A percentile compares a stretch with the other conserved stretches of the same genome.
phyloP scores from a whole-genome alignment of 2,329 filamentous ascomycete species.

The Gnomoniopsis smithogilvyi region DNA sequence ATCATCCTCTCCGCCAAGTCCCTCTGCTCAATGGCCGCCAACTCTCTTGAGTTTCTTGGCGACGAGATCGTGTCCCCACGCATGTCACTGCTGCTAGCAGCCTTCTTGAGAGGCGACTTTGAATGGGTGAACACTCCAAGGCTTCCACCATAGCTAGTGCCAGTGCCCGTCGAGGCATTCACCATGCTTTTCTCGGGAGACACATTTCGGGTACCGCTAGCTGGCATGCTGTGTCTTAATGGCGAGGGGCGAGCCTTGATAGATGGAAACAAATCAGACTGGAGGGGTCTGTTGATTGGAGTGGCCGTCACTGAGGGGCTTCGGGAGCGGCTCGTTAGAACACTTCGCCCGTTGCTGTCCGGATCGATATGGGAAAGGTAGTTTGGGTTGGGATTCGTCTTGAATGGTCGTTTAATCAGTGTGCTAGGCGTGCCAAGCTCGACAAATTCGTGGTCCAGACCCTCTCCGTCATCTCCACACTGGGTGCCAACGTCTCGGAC shows the following conservation, averaged over 20 bases:
- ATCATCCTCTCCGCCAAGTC: constrained; percentile 30
- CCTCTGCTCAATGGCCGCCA: constrained; percentile 56
- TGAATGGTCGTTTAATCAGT: constrained; percentile 71
- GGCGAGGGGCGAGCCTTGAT: constrained; percentile 28
- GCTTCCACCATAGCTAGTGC: constrained; percentile 60
- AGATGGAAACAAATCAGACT: constrained; percentile 32
- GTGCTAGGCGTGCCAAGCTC: constrained; percentile 53
- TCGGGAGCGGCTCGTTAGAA: constrained; percentile 34
- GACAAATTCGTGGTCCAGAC: constrained; percentile 41
- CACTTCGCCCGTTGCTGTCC: constrained; percentile 40
- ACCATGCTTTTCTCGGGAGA: constrained; percentile 7
- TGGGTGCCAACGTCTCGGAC: constrained; percentile 80
- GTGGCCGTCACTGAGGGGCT: constrained; percentile 39
- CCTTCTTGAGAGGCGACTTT: constrained; percentile 80
- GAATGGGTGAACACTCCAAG: constrained; percentile 78
- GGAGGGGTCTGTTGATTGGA: constrained; percentile 28
- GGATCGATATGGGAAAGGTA: constrained; percentile 72
- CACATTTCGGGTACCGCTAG: constrained; percentile 1
- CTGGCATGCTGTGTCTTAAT: constrained; percentile 10
- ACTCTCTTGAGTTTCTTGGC: constrained; percentile 59
- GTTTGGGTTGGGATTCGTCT: constrained; percentile 78
- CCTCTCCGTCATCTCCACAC: constrained; percentile 51
- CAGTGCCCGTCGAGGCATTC: constrained; percentile 22
- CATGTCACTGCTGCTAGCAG: constrained; percentile 60
- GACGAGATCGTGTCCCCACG: constrained; percentile 39